A percentile compares a stretch with the other conserved stretches of the same genome.
phyloP scores from a whole-genome alignment of 2,329 filamentous ascomycete species.

The Grosmannia penicillata region DNA sequence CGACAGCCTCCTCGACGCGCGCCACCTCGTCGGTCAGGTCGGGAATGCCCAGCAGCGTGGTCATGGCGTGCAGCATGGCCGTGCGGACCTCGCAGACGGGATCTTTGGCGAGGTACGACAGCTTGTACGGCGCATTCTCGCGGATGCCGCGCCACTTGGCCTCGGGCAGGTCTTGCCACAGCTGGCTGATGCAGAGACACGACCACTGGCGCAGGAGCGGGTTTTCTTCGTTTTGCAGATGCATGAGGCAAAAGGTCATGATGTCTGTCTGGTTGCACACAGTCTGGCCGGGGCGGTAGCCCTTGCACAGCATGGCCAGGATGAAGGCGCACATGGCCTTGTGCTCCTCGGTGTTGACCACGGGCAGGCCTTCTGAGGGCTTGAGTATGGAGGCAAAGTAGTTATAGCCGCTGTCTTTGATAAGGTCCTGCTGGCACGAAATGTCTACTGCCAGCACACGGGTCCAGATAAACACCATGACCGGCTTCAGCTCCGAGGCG shows the following conservation, averaged over 20 bases:
- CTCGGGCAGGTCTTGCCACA: constrained; percentile 83
- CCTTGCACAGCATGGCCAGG: constrained; percentile 90
- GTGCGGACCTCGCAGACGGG: constrained; percentile 84
- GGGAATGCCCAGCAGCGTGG: constrained; percentile 84
- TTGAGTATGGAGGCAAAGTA: constrained; percentile 93
- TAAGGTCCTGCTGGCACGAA: constrained; percentile 79
- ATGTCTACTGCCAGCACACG: constrained; percentile 89
- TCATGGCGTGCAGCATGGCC: constrained; percentile 85
- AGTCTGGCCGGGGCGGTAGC: constrained; percentile 79
- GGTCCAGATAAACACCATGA: constrained; percentile 99
- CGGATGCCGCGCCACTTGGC: constrained; percentile 94
- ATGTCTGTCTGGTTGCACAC: constrained; percentile 85
- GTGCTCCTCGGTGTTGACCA: constrained; percentile 83
- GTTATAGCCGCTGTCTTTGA: constrained; percentile 93
- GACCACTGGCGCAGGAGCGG: constrained; percentile 88
- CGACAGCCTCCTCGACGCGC: constrained; percentile 79
- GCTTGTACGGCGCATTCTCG: constrained; percentile 66
- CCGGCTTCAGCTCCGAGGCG: constrained; percentile 83
- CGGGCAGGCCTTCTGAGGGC: constrained; percentile 66
- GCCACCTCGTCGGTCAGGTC: constrained; percentile 85
- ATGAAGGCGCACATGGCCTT: constrained; percentile 99
- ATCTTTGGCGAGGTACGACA: constrained; percentile 71
- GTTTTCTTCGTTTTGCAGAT: constrained; percentile 76
- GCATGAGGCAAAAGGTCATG: constrained; percentile 72
- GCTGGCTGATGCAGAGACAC: constrained; percentile 84